Evolutionary conservation across 352 stramenopile species (phyloP).

Genomic region (Globisporangium uncinulatum): DNA sequence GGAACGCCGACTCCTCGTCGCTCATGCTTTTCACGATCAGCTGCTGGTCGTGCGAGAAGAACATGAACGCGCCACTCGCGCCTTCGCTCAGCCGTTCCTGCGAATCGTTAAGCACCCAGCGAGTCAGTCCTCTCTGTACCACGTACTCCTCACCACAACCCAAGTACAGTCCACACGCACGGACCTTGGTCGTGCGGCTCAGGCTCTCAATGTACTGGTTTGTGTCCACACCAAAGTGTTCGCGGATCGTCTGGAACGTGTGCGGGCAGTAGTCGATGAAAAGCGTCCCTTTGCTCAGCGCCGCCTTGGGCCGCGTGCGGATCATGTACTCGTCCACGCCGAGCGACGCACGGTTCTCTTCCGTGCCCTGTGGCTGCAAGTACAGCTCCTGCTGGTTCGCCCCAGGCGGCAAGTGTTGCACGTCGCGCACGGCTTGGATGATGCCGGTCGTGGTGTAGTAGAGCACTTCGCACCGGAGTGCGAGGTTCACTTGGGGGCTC

Average conservation of each 20-base stretch:
- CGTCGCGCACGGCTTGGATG: conserved; percentile 78
- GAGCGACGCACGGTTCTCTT: conserved; percentile 70
- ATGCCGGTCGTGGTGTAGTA: conserved; percentile 88
- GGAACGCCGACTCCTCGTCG: conserved; percentile 75
- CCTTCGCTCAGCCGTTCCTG: conserved; percentile 79
- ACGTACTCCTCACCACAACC: not conserved
- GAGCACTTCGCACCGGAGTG: conserved; percentile 76
- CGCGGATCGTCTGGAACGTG: conserved; percentile 82
- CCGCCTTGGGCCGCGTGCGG: conserved; percentile 63
- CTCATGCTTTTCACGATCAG: conserved; percentile 90
- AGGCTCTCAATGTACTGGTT: conserved; percentile 82
- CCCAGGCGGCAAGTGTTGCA: conserved; percentile 56
- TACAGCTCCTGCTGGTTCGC: conserved; percentile 77
- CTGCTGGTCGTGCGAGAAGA: conserved; percentile 86
- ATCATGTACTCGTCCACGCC: conserved; percentile 85
- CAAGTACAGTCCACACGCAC: too few relatives aligned
- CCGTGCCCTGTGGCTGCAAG: conserved; percentile 67
- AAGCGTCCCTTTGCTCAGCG: conserved; percentile 68
- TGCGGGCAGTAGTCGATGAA: conserved; percentile 86
- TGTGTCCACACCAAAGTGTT: conserved; percentile 80
- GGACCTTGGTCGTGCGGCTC: conserved; percentile 70
- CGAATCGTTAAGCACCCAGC: not conserved
- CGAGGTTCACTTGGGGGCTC: conserved; percentile 82
- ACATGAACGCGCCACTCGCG: conserved; percentile 86
- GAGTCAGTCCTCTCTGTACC: not conserved